A percentile compares a stretch with the other conserved stretches of the same genome.
Evolutionary conservation across 176 grass and related monocot species (phyloP).

Genomic region (Oryza glumipatula): DNA sequence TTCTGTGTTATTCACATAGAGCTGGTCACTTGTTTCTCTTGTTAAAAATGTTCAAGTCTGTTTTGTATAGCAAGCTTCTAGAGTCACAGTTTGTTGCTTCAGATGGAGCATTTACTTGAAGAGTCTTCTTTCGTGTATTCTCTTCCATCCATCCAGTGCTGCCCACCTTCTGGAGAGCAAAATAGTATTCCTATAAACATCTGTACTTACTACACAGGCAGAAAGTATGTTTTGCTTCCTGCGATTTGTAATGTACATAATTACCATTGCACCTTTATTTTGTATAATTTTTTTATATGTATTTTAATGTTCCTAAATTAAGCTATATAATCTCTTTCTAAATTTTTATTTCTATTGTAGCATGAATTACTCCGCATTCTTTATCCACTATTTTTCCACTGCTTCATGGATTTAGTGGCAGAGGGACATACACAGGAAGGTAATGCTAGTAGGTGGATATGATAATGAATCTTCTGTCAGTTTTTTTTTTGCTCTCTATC

Average conservation of each 20-base stretch:
- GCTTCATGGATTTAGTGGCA: slow-evolving; percentile 96
- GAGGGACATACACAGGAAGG: slow-evolving; percentile 87
- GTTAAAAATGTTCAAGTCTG: neutral
- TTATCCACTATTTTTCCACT: slow-evolving; percentile 90
- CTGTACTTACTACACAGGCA: neutral
- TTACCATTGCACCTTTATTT: slow-evolving; percentile 2
- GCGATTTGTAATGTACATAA: neutral
- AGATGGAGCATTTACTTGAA: neutral
- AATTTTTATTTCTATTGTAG: slow-evolving; percentile 55
- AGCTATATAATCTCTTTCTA: slow-evolving; percentile 18
- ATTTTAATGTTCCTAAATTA: slow-evolving; percentile 37
- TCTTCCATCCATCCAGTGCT: neutral
- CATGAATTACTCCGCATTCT: slow-evolving; percentile 86
- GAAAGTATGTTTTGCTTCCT: neutral
- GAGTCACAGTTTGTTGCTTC: neutral
- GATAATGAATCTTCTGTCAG: slow-evolving; percentile 11
- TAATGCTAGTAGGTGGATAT: slow-evolving; percentile 41
- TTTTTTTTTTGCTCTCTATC: slow-evolving; percentile 14
- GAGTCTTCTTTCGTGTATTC: neutral
- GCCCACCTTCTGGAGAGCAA: neutral
- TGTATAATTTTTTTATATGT: neutral
- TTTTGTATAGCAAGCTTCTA: neutral
- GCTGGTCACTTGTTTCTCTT: slow-evolving; percentile 17
- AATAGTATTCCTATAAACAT: slow-evolving; percentile 9
- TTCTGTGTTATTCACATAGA: neutral